phyloP scores from a whole-genome alignment of 2,329 filamentous ascomycete genomes.

The Penicillium sp. region DNA sequence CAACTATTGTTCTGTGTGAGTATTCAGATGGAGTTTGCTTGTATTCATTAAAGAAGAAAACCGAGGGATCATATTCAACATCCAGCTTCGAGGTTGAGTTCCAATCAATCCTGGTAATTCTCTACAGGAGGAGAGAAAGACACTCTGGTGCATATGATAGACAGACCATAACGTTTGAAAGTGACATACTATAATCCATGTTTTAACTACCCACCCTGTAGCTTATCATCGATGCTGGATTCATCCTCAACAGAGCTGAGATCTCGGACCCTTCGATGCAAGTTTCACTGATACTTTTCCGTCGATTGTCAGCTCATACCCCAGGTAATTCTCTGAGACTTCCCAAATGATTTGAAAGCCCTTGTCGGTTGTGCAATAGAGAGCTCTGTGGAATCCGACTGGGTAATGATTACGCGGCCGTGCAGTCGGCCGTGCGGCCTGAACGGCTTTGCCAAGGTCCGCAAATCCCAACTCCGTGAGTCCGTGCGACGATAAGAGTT shows the following conservation, averaged over 20 bases:
- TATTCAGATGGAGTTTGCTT: not conserved
- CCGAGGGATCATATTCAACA: not conserved
- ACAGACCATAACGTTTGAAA: not conserved
- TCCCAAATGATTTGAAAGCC: not conserved
- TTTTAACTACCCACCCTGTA: not conserved
- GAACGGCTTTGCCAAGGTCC: not conserved
- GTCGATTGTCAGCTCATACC: not conserved
- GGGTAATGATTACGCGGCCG: not conserved
- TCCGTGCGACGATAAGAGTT: not conserved
- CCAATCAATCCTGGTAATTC: not conserved
- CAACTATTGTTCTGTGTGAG: not conserved
- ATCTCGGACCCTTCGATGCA: not conserved
- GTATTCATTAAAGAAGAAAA: not conserved
- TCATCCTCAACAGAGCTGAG: not conserved
- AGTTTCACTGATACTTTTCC: not conserved
- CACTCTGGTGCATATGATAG: not conserved
- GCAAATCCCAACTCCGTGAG: not conserved
- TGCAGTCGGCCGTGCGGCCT: not conserved
- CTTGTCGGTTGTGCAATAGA: not conserved
- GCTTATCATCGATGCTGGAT: not conserved
- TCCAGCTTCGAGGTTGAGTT: not conserved
- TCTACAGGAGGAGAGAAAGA: not conserved
- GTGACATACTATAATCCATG: not conserved
- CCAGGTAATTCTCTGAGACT: not conserved
- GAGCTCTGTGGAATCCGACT: not conserved